Base-by-base conservation (phyloP, 352 stramenopile species). In the Globisporangium emineosum region DNA sequence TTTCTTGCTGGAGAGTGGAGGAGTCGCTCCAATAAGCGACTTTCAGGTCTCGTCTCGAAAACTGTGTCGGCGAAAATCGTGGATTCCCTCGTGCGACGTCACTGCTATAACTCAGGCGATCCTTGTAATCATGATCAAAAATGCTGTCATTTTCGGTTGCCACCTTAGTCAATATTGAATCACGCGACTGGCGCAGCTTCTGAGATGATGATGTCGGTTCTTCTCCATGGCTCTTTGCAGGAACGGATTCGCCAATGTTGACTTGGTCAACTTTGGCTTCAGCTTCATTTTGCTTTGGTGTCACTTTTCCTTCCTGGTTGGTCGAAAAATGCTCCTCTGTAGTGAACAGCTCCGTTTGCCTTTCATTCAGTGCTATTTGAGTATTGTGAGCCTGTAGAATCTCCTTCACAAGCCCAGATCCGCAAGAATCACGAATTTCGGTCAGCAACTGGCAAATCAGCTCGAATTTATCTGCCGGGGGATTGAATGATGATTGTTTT, bases 401-500 rank as follows among this genome's bases (percentile, higher is more conserved):
- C 23, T 66, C 60, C 25, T n/a, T 43, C 21, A 66, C 60, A 30
- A 59, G 27, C 49, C 55, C 35, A 12, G 43, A 27, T 21, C 62
- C 65, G 7, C 65, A 70, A 3, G 58, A 62, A n/a, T 63, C 60
- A 23, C 72, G 69, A 47, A 83, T 78, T n/a, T 83, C 75, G 9
- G 45, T 67, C 33, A 83, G 65, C 33, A 83, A 33, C 17, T 75
- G 62, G 53, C 71, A 76, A 12, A 77, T 70, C 7, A 77, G 40
- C 30, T 80, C 64, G 12, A 83, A 70, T 42, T 77, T 80, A 37
- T 77, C 75, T 2, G 30, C 23, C 15, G 72, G 60, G 15, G 76
- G 30, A 25, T 32, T 55, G 12, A 64, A 23, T 8, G 30, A 37
- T 15, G 47, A 4, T 4, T 54, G 17, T 4, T 21, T 55, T 12